Conservation (phyloP, 352 stramenopile species). For the Achlya hypogyna region DNA sequence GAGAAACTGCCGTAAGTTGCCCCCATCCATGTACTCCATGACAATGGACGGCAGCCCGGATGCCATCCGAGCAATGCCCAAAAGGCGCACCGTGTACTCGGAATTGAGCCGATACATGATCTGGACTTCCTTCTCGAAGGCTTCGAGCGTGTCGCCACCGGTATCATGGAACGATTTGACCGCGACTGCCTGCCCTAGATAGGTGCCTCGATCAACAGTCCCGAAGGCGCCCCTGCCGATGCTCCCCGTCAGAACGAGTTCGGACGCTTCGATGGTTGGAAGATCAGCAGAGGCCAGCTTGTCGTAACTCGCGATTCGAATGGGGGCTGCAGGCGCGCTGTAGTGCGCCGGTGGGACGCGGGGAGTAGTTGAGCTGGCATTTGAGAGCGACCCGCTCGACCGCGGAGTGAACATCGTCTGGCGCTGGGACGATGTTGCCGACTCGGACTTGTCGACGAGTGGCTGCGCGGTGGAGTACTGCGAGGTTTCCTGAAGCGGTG, state of each 20-base stretch:
- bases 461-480: no score
- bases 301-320: no score
- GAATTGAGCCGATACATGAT: not conserved
- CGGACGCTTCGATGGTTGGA: not conserved
- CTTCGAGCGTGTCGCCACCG: no score
- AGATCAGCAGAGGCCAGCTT: not conserved
- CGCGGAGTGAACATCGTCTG: not conserved
- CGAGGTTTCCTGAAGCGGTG: not conserved
- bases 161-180: not conserved
- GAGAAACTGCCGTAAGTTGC: slow-evolving; percentile 44
- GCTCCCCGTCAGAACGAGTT: not conserved
- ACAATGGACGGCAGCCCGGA: slow-evolving; percentile 37
- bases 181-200: not conserved
- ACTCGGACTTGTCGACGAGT: not conserved
- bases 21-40: slow-evolving; percentile 61
- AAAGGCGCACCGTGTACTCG: not conserved
- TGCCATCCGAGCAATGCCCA: not conserved
- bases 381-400: not conserved
- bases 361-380: not conserved
- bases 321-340: no score
- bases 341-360: not conserved
- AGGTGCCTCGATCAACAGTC: not conserved
- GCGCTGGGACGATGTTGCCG: not conserved
- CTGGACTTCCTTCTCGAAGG: not conserved
- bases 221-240: not conserved